Evolutionary conservation across 225 moss, liverwort and hornwort species (phyloP).

Genomic region (Takakia lepidozioides): DNA sequence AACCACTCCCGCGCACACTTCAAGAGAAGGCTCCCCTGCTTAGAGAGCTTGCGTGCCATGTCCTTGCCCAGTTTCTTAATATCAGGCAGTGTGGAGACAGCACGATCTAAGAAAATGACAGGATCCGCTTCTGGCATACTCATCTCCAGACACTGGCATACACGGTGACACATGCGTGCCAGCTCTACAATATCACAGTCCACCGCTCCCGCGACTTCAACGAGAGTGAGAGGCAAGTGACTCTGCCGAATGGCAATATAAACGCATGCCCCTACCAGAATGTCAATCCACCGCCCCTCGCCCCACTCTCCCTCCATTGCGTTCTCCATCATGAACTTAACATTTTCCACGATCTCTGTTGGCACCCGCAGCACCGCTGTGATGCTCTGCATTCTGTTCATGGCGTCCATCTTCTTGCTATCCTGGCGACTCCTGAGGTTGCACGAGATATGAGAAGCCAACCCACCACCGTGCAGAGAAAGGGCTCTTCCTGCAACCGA

Average conservation of each 20-base stretch:
- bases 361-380: conserved; percentile 68
- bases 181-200: conserved; percentile 77
- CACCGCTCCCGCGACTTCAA: conserved; percentile 80
- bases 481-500: conserved; percentile 48
- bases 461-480: conserved; percentile 7
- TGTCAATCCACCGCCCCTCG: conserved; percentile 86
- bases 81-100: conserved; percentile 51
- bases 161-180: conserved; percentile 84
- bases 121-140: conserved; percentile 65
- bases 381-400: conserved; percentile 77
- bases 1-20: conserved; percentile 68
- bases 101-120: conserved; percentile 72
- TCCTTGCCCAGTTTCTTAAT: conserved; percentile 47
- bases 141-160: conserved; percentile 52
- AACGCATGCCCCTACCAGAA: conserved; percentile 79
- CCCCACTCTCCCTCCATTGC: conserved; percentile 83
- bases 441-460: background rate
- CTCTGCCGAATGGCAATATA: conserved; percentile 86
- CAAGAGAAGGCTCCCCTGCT: conserved; percentile 60
- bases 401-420: conserved; percentile 53
- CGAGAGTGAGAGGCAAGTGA: conserved; percentile 75
- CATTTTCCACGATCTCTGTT: conserved; percentile 62
- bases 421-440: conserved; percentile 22
- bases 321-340: conserved; percentile 69
- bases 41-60: conserved; percentile 43